Percentiles rank a stretch among this genome's conserved stretches.
Evolutionary conservation across 345 rosid species (phyloP).

Genomic region (Populus nigra): DNA sequence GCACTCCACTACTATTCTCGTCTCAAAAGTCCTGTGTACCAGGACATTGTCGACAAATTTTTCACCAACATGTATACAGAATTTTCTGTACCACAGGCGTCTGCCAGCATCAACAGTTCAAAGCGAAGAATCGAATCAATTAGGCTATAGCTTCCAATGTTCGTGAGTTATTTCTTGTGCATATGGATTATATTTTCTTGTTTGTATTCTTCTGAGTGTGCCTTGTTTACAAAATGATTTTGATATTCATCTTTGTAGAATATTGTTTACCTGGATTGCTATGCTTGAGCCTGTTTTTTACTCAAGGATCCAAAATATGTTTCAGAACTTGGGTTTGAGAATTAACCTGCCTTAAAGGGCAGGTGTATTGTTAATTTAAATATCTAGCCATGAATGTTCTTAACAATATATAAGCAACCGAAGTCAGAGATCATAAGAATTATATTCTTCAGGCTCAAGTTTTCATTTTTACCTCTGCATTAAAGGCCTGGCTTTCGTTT

Average conservation of each 20-base stretch:
- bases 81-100: slow-evolving; percentile 49
- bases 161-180: slow-evolving; percentile 20
- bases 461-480: background rate
- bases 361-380: background rate
- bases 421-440: background rate
- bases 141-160: slow-evolving; percentile 32
- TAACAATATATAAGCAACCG: background rate
- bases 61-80: slow-evolving; percentile 79
- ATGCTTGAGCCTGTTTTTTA: background rate
- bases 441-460: background rate
- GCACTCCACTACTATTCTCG: slow-evolving; percentile 80
- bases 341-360: background rate
- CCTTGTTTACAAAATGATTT: background rate
- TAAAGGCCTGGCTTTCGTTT: background rate
- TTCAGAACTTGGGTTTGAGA: background rate
- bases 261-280: background rate
- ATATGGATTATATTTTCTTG: slow-evolving; percentile 15
- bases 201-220: slow-evolving; percentile 6
- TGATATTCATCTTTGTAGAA: slow-evolving; percentile 8
- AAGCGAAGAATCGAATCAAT: slow-evolving; percentile 48
- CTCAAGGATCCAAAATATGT: background rate
- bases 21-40: slow-evolving; percentile 76
- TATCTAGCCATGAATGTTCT: background rate
- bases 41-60: slow-evolving; percentile 79
- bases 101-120: slow-evolving; percentile 42